Base-by-base conservation (phyloP, 352 stramenopile species). In the Blastocystis hominis region DNA sequence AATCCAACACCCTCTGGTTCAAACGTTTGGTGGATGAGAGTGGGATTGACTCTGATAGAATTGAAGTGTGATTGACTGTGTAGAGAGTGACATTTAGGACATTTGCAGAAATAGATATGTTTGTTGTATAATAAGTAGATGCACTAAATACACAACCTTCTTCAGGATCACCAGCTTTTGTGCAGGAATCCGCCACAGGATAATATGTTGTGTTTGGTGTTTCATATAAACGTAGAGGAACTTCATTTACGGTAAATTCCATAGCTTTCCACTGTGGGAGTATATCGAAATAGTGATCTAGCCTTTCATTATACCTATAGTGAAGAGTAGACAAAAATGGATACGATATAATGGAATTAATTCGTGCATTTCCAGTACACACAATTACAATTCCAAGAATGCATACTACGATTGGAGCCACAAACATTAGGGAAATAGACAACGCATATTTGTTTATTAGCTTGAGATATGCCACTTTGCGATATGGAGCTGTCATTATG, bases 401-500 rank as follows among this genome's bases (percentile, higher is more conserved):
- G 13, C 13, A 53, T 6, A 76, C 64, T n/a, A 55, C 46, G 3
- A 76, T n/a, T 5, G 64, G 64, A 13, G 64, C 64, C 0, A 76
- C 6, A 34, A 76, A 76, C 7, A 50, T 20, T 3, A 76, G 44
- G 54, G 34, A 34, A 7, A 50, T 38, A 76, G 54, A 55, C 36
- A 76, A 30, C 4, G 13, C 40, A 34, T 76, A 76, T 55, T 76
- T 76, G 20, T 76, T 34, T 6, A 76, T 5, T 10, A 76, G 36
- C n/a, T 30, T 54, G 3, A 42, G 13, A 55, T 76, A 76, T 34
- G 40, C 46, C 40, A 76, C 64, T 55, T 76, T 76, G 34, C 64
- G 34, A 76, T 76, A 76, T 1, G 64, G 64, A 38, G 64, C 64
- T 38, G 64, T 76, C 64, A 76, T 76, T 24, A 15, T 34, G 7